These are phyloP conservation scores for Tylopilus sp. DNA, from an alignment of 1,284 basidiomycete species.

Conservation along the genomic window DNA sequence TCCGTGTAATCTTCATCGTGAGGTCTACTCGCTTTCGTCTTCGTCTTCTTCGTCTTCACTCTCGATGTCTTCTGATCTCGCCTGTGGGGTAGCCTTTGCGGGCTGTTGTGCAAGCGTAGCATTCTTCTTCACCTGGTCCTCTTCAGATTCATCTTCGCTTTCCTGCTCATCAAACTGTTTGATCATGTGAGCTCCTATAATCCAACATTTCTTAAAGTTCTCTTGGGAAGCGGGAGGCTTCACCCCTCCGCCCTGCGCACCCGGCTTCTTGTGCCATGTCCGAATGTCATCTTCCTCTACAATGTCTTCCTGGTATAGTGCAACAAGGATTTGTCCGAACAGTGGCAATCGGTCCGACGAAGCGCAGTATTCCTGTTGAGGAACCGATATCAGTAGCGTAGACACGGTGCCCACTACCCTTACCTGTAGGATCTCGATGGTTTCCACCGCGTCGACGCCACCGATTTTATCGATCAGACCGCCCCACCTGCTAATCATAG, in stretches of 20 bases:
- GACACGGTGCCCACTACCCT: constrained; percentile 14
- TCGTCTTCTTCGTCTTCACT: constrained; percentile 18
- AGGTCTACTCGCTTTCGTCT: constrained; percentile 19
- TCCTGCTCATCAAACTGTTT: constrained; percentile 74
- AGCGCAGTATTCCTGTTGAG: constrained; percentile 55
- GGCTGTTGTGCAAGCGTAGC: neutral
- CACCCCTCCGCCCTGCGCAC: constrained; percentile 46
- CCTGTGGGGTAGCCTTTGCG: constrained; percentile 9
- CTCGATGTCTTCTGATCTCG: constrained; percentile 24
- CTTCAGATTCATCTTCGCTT: constrained; percentile 44
- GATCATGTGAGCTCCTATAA: constrained; percentile 67
- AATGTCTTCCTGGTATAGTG: constrained; percentile 70
- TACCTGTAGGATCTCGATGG: constrained; percentile 66
- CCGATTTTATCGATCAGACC: constrained; percentile 68
- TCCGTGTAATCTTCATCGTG: constrained; percentile 3
- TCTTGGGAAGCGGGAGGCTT: constrained; percentile 42
- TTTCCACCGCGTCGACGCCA: constrained; percentile 71
- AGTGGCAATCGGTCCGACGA: constrained; percentile 54
- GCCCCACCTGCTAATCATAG: constrained; percentile 65
- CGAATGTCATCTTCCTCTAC: constrained; percentile 78
- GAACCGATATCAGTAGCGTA: constrained; percentile 6
- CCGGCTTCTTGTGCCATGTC: constrained; percentile 56
- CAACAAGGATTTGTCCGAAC: constrained; percentile 71
- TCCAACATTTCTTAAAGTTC: constrained; percentile 64
- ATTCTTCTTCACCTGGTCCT: constrained; percentile 5